phyloP scores from a whole-genome alignment of 1,284 basidiomycete genomes.

The Fomitopsis schrenkii region DNA sequence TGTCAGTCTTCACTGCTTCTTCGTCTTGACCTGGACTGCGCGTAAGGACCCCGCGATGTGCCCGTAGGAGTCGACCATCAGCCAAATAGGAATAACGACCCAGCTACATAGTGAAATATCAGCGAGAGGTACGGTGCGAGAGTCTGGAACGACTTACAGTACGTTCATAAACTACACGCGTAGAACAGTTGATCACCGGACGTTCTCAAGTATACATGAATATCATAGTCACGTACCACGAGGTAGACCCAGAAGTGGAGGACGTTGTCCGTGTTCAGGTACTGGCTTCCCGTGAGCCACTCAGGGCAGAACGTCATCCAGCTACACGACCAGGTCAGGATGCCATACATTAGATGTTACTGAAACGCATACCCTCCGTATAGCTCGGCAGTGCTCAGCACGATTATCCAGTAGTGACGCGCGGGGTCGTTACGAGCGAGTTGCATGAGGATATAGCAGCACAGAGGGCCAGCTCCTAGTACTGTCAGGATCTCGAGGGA shows the following conservation, averaged over 20 bases:
- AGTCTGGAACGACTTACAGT: slow-evolving; percentile 44
- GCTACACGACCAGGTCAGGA: slow-evolving; percentile 28
- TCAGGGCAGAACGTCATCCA: slow-evolving; percentile 87
- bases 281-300: slow-evolving; percentile 75
- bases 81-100: slow-evolving; percentile 70
- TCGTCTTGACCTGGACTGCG: slow-evolving; percentile 28
- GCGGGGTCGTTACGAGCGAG: slow-evolving; percentile 61
- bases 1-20: background rate
- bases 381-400: slow-evolving; percentile 69
- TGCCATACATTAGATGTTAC: background rate
- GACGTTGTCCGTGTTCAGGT: slow-evolving; percentile 64
- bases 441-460: slow-evolving; percentile 64
- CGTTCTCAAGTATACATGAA: background rate
- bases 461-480: slow-evolving; percentile 68
- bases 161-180: slow-evolving; percentile 67
- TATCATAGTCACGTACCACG: slow-evolving; percentile 27
- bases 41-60: slow-evolving; percentile 62
- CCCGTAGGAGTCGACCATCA: slow-evolving; percentile 74
- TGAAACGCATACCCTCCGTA: slow-evolving; percentile 63
- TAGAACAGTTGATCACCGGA: slow-evolving; percentile 4
- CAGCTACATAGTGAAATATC: slow-evolving; percentile 44
- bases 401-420: slow-evolving; percentile 77
- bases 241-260: slow-evolving; percentile 46
- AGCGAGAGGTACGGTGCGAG: background rate
- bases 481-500: slow-evolving; percentile 81